Percentiles rank a stretch among this genome's conserved stretches.
phyloP scores from a whole-genome alignment of 2,329 filamentous ascomycete genomes.

The Talaromyces pinophilus region DNA sequence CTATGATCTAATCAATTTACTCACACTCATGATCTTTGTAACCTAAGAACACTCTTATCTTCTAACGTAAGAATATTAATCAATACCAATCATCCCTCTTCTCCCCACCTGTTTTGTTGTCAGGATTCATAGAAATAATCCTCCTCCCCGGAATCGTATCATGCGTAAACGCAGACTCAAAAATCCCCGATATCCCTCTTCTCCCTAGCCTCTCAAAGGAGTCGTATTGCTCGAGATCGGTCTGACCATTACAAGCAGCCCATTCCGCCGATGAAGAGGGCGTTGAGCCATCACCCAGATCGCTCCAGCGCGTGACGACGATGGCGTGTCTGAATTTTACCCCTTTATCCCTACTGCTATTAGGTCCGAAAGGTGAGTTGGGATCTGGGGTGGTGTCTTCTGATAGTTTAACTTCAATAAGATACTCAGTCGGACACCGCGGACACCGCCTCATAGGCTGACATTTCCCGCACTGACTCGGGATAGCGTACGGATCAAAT shows the following conservation, averaged over 20 bases:
- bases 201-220: slow-evolving; percentile 57
- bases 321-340: slow-evolving; percentile 59
- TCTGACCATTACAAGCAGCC: slow-evolving; percentile 51
- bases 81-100: slow-evolving; percentile 62
- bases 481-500: slow-evolving; percentile 47
- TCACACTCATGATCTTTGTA: neutral
- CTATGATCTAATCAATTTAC: slow-evolving; percentile 11
- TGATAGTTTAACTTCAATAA: slow-evolving; percentile 60
- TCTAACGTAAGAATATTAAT: slow-evolving; percentile 22
- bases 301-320: slow-evolving; percentile 63
- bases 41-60: neutral
- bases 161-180: slow-evolving; percentile 58
- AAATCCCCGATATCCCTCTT: slow-evolving; percentile 59
- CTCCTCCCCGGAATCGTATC: slow-evolving; percentile 59
- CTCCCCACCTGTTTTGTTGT: slow-evolving; percentile 56
- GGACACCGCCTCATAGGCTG: slow-evolving; percentile 62
- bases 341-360: neutral
- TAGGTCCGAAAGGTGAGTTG: neutral
- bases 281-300: slow-evolving; percentile 58
- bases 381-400: slow-evolving; percentile 49
- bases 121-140: slow-evolving; percentile 61
- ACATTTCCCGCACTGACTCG: slow-evolving; percentile 56
- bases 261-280: slow-evolving; percentile 55
- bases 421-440: slow-evolving; percentile 63
- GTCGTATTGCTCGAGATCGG: slow-evolving; percentile 45